Evolutionary conservation across 805 yeast species (phyloP).

Genomic region (Hanseniaspora thailandica): DNA sequence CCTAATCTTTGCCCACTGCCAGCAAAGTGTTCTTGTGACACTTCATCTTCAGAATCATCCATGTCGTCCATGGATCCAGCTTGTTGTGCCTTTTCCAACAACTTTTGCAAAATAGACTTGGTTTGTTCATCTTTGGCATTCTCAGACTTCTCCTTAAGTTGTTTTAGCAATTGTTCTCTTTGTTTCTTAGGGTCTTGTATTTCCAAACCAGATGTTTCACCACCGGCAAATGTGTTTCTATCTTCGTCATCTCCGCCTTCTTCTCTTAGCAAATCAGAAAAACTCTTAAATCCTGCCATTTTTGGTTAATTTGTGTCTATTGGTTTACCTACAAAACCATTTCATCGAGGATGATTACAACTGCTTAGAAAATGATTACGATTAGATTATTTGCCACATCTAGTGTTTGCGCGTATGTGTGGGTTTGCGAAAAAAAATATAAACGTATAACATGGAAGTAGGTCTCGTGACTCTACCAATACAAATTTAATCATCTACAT

Average conservation of each 20-base stretch:
- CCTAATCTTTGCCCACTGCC: slow-evolving; percentile 37
- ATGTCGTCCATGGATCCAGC: slow-evolving; percentile 40
- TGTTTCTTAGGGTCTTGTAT: slow-evolving; percentile 59
- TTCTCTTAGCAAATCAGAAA: slow-evolving; percentile 30
- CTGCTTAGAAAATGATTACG: not conserved
- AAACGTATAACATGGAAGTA: not conserved
- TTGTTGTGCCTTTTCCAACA: slow-evolving; percentile 57
- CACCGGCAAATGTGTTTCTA: slow-evolving; percentile 54
- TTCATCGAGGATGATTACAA: not conserved
- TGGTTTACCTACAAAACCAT: not conserved
- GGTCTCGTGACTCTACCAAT: not conserved
- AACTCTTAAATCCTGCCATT: slow-evolving; percentile 30
- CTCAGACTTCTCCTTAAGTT: slow-evolving; percentile 14
- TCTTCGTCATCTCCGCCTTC: slow-evolving; percentile 42
- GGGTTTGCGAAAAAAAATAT: too few relatives aligned
- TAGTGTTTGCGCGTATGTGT: not conserved
- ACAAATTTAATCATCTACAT: not conserved
- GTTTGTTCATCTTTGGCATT: slow-evolving; percentile 21
- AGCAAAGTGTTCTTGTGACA: slow-evolving; percentile 28
- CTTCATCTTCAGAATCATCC: slow-evolving; percentile 20
- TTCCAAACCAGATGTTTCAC: slow-evolving; percentile 63
- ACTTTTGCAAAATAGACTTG: slow-evolving; percentile 39
- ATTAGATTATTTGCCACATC: not conserved
- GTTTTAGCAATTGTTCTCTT: slow-evolving; percentile 20
- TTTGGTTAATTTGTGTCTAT: not conserved